Percentiles rank a stretch among this genome's conserved stretches.
Evolutionary conservation across 164 flowering plant genomes (phyloP).

Genomic region (Magnolia sinica): DNA sequence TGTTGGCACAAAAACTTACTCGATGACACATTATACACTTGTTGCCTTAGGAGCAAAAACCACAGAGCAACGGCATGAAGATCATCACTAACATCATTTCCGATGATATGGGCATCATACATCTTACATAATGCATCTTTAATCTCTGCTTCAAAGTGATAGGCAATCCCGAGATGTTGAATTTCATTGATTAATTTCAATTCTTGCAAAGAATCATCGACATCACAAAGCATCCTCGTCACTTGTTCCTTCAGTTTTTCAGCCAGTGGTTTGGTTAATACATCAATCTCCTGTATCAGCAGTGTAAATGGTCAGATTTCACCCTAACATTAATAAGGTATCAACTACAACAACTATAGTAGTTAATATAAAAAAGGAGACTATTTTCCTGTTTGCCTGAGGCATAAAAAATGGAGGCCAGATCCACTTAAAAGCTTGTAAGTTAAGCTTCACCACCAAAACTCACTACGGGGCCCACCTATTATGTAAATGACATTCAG

Average conservation of each 20-base stretch:
- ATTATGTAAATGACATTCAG: too few species aligned
- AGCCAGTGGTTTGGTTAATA: neutral
- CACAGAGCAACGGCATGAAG: constrained; percentile 5
- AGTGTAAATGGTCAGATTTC: neutral
- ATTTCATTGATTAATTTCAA: constrained; percentile 10
- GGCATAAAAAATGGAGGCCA: too few species aligned
- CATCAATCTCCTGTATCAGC: constrained; percentile 4
- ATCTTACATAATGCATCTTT: neutral
- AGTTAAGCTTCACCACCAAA: too few species aligned
- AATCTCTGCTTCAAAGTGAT: constrained; percentile 14
- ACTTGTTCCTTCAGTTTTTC: constrained; percentile 6
- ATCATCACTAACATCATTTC: neutral
- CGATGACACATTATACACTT: constrained; percentile 6
- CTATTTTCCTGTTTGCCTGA: too few species aligned
- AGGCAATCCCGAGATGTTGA: constrained; percentile 12
- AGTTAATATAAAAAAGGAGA: too few species aligned
- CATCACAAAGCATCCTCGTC: neutral
- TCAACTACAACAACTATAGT: neutral
- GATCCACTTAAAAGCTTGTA: too few species aligned
- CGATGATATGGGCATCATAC: neutral
- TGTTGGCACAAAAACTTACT: neutral
- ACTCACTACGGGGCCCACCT: too few species aligned
- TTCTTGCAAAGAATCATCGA: neutral
- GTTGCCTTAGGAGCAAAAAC: constrained; percentile 14
- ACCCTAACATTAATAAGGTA: too few species aligned